phyloP scores from a whole-genome alignment of 441 rosid species.

The Pelargonium fulgidum region DNA sequence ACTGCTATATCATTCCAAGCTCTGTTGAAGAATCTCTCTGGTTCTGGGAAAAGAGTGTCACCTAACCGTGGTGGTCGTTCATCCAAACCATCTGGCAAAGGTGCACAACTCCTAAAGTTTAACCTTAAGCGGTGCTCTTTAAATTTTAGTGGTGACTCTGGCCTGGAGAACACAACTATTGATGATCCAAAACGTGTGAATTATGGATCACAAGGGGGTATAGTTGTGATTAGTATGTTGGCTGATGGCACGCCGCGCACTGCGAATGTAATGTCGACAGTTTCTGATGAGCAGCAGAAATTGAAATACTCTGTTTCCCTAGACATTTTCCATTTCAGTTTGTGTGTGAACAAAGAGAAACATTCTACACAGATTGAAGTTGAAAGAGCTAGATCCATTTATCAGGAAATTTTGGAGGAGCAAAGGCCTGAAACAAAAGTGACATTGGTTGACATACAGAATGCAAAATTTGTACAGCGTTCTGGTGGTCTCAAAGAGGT shows the following conservation, averaged over 20 bases:
- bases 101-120: slow-evolving; percentile 66
- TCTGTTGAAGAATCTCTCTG: slow-evolving; percentile 58
- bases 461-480: slow-evolving; percentile 84
- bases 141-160: slow-evolving; percentile 58
- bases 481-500: slow-evolving; percentile 87
- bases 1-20: slow-evolving; percentile 74
- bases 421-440: slow-evolving; percentile 53
- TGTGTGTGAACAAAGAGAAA: slow-evolving; percentile 81
- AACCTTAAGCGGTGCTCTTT: slow-evolving; percentile 80
- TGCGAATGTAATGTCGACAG: slow-evolving; percentile 58
- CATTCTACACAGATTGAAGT: slow-evolving; percentile 88
- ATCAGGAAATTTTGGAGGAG: slow-evolving; percentile 69
- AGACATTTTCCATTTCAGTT: slow-evolving; percentile 64
- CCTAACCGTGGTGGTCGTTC: slow-evolving; percentile 43
- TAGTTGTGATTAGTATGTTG: slow-evolving; percentile 49
- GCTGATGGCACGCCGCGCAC: slow-evolving; percentile 80
- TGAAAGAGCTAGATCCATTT: slow-evolving; percentile 79
- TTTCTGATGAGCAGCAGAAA: slow-evolving; percentile 51
- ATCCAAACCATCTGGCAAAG: slow-evolving; percentile 78
- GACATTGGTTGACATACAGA: slow-evolving; percentile 73
- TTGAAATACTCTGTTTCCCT: slow-evolving; percentile 71
- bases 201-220: slow-evolving; percentile 99
- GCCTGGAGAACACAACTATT: slow-evolving; percentile 61
- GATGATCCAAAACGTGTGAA: slow-evolving; percentile 94
- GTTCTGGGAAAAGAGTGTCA: slow-evolving; percentile 45